These are phyloP conservation scores for Hyaloperonospora brassicae DNA, from an alignment of 352 stramenopile genomes.

Conservation along the genomic window DNA sequence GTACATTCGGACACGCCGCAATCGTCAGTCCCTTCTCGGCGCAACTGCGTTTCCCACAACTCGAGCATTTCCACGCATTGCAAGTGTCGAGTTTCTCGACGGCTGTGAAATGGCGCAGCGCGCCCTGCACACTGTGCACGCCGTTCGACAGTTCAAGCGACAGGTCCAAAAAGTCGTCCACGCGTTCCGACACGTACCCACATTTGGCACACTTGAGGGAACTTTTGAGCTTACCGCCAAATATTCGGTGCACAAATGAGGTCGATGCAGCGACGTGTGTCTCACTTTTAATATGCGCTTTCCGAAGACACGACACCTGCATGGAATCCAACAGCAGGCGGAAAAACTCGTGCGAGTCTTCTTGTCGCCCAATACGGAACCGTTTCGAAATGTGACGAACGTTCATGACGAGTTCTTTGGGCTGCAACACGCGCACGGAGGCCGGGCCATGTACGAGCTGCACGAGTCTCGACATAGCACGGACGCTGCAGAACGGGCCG, in stretches of 20 bases:
- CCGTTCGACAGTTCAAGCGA: conserved; percentile 80
- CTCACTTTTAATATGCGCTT: conserved; percentile 66
- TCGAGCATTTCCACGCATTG: conserved; percentile 84
- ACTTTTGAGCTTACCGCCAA: conserved; percentile 78
- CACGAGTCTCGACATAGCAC: conserved; percentile 59
- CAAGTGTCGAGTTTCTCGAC: conserved; percentile 72
- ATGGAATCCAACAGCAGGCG: conserved; percentile 81
- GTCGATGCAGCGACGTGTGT: conserved; percentile 47
- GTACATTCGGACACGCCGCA: conserved; percentile 69
- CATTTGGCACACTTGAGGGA: conserved; percentile 82
- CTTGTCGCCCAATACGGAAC: conserved; percentile 84
- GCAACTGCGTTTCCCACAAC: conserved; percentile 63
- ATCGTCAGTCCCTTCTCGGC: conserved; percentile 83
- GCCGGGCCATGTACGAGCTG: conserved; percentile 47
- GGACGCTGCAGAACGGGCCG: conserved; percentile 48
- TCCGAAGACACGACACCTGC: conserved; percentile 66
- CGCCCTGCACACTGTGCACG: conserved; percentile 62
- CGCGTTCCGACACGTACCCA: conserved; percentile 66
- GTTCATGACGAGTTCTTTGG: conserved; percentile 80
- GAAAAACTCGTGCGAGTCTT: conserved; percentile 91
- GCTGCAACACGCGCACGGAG: conserved; percentile 47
- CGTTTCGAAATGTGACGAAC: conserved; percentile 75
- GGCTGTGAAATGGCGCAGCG: conserved; percentile 76
- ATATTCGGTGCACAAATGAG: conserved; percentile 79
- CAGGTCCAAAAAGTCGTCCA: conserved; percentile 84